phyloP scores from a whole-genome alignment of 2,329 filamentous ascomycete species.

The Botrytis tulipae region DNA sequence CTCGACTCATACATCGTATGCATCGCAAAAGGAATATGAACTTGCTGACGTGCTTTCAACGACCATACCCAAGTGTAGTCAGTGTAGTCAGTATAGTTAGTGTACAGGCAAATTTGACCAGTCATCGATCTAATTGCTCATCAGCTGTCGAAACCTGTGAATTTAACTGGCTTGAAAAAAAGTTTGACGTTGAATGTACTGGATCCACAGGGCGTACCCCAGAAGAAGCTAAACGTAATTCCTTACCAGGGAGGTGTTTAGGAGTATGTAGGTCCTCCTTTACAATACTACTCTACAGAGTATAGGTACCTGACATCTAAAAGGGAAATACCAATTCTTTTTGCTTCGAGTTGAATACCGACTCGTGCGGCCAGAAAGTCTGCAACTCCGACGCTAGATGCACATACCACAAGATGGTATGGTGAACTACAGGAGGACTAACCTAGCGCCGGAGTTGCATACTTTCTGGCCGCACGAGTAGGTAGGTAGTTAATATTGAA shows the following conservation, averaged over 20 bases:
- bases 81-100: too few relatives aligned
- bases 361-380: too few relatives aligned
- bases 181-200: neutral
- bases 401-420: too few relatives aligned
- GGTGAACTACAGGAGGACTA: too few relatives aligned
- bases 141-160: neutral
- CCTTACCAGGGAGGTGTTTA: neutral
- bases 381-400: too few relatives aligned
- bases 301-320: neutral
- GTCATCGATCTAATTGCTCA: neutral
- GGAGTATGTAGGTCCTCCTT: neutral
- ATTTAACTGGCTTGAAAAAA: neutral
- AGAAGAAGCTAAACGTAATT: conserved; percentile 22
- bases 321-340: neutral
- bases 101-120: neutral
- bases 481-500: neutral
- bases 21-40: neutral
- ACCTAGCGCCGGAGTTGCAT: too few relatives aligned
- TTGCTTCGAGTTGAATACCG: neutral
- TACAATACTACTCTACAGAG: too few relatives aligned
- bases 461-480: too few relatives aligned
- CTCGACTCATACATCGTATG: neutral
- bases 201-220: conserved; percentile 15
- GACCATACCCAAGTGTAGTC: neutral
- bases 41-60: neutral